phyloP scores from a whole-genome alignment of 805 yeast genomes.

The Starmerella powellii region DNA sequence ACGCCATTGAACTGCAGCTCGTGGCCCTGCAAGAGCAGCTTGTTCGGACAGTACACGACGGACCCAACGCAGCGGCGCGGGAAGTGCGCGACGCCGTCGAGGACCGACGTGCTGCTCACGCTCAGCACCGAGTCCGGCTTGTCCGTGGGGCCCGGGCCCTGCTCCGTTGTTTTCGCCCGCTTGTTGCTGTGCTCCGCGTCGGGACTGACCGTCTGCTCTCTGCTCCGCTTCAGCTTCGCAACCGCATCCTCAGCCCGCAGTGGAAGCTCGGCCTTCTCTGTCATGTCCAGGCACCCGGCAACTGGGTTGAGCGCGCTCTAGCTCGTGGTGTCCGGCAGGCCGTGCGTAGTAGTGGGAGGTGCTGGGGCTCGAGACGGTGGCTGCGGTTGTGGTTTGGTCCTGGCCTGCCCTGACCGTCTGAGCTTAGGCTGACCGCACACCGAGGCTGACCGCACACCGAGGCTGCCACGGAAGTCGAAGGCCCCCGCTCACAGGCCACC shows the following conservation, averaged over 20 bases:
- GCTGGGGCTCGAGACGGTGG: too few species aligned
- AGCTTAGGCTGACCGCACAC: too few species aligned
- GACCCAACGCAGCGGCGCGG: constrained; percentile 42
- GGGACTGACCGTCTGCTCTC: constrained; percentile 8
- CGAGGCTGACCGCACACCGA: too few species aligned
- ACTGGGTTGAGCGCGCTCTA: background rate
- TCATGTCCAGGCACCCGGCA: background rate
- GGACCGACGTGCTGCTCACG: constrained; percentile 34
- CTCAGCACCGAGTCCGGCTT: constrained; percentile 15
- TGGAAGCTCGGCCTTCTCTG: constrained; percentile 16
- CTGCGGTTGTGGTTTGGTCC: too few species aligned
- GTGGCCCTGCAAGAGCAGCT: constrained; percentile 23
- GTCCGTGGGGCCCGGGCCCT: background rate
- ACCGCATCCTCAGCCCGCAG: constrained; percentile 31
- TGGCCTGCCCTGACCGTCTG: too few species aligned
- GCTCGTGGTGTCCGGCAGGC: too few species aligned
- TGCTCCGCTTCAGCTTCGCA: constrained; percentile 26
- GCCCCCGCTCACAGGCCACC: too few species aligned
- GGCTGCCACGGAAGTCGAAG: too few species aligned
- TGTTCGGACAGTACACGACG: constrained; percentile 35
- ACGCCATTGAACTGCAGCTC: constrained; percentile 30
- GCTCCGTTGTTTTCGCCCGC: background rate
- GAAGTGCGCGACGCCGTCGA: constrained; percentile 33
- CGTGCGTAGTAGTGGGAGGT: too few species aligned
- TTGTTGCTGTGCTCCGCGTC: background rate